Conservation (phyloP, 192 early-diverging fungal species). For the Paraglomus occultum region DNA sequence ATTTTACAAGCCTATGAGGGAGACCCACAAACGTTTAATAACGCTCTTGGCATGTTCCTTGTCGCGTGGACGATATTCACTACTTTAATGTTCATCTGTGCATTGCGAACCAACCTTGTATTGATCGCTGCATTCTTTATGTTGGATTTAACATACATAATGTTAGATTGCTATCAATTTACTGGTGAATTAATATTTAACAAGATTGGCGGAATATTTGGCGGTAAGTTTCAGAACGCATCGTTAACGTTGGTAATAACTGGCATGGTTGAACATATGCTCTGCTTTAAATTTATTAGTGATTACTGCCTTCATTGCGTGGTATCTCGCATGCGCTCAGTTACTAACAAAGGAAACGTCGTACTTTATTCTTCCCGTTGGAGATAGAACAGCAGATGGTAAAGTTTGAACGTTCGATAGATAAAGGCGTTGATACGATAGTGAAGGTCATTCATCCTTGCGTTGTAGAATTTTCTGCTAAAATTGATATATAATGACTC, state of each 20-base stretch:
- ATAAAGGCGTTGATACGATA: too few species aligned
- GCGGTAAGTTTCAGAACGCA: conserved; percentile 19
- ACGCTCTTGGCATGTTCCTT: conserved; percentile 61
- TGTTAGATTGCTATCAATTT: conserved; percentile 66
- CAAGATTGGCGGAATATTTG: conserved; percentile 65
- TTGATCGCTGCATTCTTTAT: conserved; percentile 67
- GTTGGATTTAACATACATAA: conserved; percentile 64
- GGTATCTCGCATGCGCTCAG: conserved; percentile 69
- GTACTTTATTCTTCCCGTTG: conserved; percentile 49
- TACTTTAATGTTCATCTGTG: conserved; percentile 64
- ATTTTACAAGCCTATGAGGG: conserved; percentile 42
- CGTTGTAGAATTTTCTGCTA: too few species aligned
- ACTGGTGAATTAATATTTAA: conserved; percentile 31
- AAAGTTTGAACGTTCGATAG: too few species aligned
- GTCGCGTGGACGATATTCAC: conserved; percentile 53
- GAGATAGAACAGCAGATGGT: not conserved
- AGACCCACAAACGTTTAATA: conserved; percentile 31
- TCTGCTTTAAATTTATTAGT: conserved; percentile 25
- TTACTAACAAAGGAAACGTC: conserved; percentile 53
- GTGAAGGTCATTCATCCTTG: too few species aligned
- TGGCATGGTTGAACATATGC: too few species aligned
- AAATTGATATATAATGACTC: too few species aligned
- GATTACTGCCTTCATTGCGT: conserved; percentile 71
- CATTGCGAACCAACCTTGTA: conserved; percentile 59
- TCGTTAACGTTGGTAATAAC: too few species aligned